Percentiles rank a stretch among this genome's conserved stretches.
phyloP scores from a whole-genome alignment of 345 rosid genomes.

The Bruguiera gymnorhiza region DNA sequence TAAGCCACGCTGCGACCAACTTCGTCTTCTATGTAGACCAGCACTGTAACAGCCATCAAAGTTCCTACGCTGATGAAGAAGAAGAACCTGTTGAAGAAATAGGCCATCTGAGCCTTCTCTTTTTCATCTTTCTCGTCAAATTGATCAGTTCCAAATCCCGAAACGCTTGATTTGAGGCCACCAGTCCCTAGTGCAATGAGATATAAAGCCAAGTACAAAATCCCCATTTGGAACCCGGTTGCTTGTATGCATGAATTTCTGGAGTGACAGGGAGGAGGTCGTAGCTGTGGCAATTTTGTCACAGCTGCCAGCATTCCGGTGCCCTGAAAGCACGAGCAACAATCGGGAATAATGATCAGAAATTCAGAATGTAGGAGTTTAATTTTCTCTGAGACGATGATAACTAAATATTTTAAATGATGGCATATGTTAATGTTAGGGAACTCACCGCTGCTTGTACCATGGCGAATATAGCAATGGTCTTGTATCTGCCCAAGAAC shows the following conservation, averaged over 20 bases:
- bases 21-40: constrained; percentile 63
- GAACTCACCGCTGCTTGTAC: constrained; percentile 56
- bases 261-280: constrained; percentile 61
- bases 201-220: constrained; percentile 56
- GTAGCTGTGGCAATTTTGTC: constrained; percentile 55
- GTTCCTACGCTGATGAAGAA: constrained; percentile 57
- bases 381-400: background rate
- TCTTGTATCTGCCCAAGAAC: constrained; percentile 57
- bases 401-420: too few species aligned
- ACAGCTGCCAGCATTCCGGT: constrained; percentile 59
- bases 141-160: constrained; percentile 67
- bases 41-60: constrained; percentile 57
- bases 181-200: constrained; percentile 66
- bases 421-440: too few species aligned
- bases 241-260: constrained; percentile 46
- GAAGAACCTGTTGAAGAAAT: constrained; percentile 63
- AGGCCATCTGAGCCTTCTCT: constrained; percentile 58
- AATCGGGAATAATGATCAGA: background rate
- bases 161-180: constrained; percentile 65
- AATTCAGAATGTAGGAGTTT: background rate
- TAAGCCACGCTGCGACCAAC: constrained; percentile 57
- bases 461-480: constrained; percentile 64
- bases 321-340: constrained; percentile 43
- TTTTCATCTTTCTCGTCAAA: constrained; percentile 57
- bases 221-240: constrained; percentile 60